phyloP scores from a whole-genome alignment of 306 rosid genomes.

The Astragalus glycyphyllos region DNA sequence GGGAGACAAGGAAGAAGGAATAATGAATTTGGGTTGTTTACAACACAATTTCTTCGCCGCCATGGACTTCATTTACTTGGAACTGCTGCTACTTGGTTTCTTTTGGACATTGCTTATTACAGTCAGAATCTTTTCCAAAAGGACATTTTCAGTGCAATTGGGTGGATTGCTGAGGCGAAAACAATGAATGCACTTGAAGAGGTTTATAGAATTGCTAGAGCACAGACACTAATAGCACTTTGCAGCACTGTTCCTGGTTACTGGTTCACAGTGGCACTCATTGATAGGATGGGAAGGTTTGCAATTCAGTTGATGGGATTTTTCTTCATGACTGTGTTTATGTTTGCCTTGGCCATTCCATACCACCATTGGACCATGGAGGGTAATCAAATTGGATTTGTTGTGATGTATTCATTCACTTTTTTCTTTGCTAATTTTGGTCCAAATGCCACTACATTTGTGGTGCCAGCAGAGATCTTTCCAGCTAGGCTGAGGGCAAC shows the following conservation, averaged over 20 bases:
- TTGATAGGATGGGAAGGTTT: conserved; percentile 73
- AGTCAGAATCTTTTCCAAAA: conserved; percentile 92
- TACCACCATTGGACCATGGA: conserved; percentile 81
- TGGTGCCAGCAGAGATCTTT: conserved; percentile 91
- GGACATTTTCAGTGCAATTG: conserved; percentile 85
- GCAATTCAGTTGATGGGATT: conserved; percentile 80
- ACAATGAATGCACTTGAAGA: conserved; percentile 86
- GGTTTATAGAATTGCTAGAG: conserved; percentile 72
- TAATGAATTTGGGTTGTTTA: conserved; percentile 70
- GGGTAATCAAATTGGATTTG: conserved; percentile 72
- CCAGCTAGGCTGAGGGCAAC: conserved; percentile 86
- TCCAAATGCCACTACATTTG: conserved; percentile 83
- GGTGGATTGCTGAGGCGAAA: conserved; percentile 78
- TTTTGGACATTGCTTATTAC: conserved; percentile 83
- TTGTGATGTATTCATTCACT: conserved; percentile 80
- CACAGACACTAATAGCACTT: conserved; percentile 85
- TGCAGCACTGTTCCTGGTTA: conserved; percentile 92
- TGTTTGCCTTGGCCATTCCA: conserved; percentile 87
- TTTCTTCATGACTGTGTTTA: conserved; percentile 88
- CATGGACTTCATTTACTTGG: conserved; percentile 86
- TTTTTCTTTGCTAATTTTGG: conserved; percentile 93
- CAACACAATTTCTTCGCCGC: conserved; percentile 56
- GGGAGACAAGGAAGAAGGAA: conserved; percentile 26
- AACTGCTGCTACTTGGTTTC: conserved; percentile 81
- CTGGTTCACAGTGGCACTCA: conserved; percentile 86